Evolutionary conservation across 2,329 filamentous ascomycete species (phyloP), one percentile per base, ranked within the genome.

Genomic region (Microcera coccophila): DNA sequence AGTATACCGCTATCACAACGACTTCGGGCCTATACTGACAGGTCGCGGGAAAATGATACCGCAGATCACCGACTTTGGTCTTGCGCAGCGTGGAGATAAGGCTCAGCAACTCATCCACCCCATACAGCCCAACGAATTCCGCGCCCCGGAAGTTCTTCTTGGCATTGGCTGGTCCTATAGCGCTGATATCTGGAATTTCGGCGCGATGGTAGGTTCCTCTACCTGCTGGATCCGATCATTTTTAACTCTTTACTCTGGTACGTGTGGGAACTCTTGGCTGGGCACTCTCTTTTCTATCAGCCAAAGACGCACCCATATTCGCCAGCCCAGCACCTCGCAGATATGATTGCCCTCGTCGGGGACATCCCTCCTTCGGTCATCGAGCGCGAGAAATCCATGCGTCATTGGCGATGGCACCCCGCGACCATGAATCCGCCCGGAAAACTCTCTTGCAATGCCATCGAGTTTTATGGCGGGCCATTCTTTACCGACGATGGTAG

Each of bases 181-280:
- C n/a, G 55, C 53, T 9, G 62, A 64, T 38, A 60, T 60, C 14
- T 60, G 57, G 58, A 60, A 60, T 32, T 33, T 64, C 7, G 61
- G 57, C 15, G 50, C 58, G 4, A 57, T 63, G 47, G 57, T 61
- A 49, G 33, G 53, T 49, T 11, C 5, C 14, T 10, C 24, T 21
- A 11, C n/a, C 14, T 33, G 11, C 17, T n/a, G n/a, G n/a, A n/a
- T n/a, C n/a, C n/a, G n/a, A n/a, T n/a, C n/a, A n/a, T n/a, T n/a
- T n/a, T n/a, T n/a, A n/a, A n/a, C n/a, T n/a, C n/a, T n/a, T n/a
- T n/a, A n/a, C n/a, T n/a, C n/a, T n/a, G n/a, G n/a, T n/a, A n/a
- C n/a, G n/a, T n/a, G n/a, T n/a, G n/a, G n/a, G n/a, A n/a, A n/a
- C n/a, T n/a, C n/a, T n/a, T n/a, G n/a, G n/a, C n/a, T n/a, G n/a